Percentiles rank a stretch among this genome's conserved stretches.
These are phyloP conservation scores for Trichaptum fuscoviolaceum DNA, from an alignment of 768 basidiomycete genomes.

Conservation along the genomic window DNA sequence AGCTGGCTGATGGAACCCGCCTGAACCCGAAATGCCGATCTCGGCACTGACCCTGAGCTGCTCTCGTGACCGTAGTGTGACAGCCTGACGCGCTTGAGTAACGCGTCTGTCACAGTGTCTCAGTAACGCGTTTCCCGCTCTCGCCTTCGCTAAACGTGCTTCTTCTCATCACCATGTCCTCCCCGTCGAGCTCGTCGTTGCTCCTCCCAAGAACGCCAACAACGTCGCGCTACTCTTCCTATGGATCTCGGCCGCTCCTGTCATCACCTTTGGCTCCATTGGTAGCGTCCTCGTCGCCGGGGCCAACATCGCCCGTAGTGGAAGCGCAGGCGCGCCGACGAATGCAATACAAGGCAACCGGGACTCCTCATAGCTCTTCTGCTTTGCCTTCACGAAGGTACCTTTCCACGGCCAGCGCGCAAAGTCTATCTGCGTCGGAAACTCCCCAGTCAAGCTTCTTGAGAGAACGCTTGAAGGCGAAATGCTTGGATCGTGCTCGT, in stretches of 20 bases:
- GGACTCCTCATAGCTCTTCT: neutral
- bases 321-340: conserved; percentile 45
- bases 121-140: neutral
- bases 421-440: conserved; percentile 21
- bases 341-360: conserved; percentile 46
- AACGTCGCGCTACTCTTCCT: conserved; percentile 24
- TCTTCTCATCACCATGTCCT: neutral
- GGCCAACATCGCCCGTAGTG: conserved; percentile 39
- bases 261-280: conserved; percentile 46
- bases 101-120: neutral
- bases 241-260: conserved; percentile 31
- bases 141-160: neutral
- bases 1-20: neutral
- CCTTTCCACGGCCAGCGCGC: neutral
- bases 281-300: conserved; percentile 24
- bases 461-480: conserved; percentile 53
- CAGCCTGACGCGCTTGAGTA: neutral
- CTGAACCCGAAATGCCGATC: neutral
- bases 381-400: neutral
- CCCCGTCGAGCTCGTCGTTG: conserved; percentile 24
- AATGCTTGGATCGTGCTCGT: conserved; percentile 57
- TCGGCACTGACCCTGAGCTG: neutral
- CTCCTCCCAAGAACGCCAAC: conserved; percentile 33
- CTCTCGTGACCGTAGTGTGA: neutral
- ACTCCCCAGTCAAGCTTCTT: conserved; percentile 52